phyloP scores from a whole-genome alignment of 768 basidiomycete species.

The Leccinum barrowsii region DNA sequence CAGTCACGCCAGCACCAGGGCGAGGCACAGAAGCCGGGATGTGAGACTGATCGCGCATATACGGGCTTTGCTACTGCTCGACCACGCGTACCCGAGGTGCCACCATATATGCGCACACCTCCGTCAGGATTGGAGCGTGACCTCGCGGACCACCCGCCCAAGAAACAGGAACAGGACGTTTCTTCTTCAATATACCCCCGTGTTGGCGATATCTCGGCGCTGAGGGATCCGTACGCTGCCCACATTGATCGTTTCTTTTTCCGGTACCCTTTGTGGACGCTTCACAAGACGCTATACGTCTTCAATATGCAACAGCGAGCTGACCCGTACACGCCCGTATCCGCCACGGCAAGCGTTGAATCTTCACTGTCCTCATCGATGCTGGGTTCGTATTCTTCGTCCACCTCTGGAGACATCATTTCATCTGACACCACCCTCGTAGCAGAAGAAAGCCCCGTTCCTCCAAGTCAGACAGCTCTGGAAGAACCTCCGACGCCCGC shows the following conservation, averaged over 20 bases:
- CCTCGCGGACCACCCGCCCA: slow-evolving; percentile 7
- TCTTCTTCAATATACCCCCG: slow-evolving; percentile 47
- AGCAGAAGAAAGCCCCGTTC: slow-evolving; percentile 37
- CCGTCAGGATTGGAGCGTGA: slow-evolving; percentile 34
- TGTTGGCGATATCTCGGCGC: slow-evolving; percentile 54
- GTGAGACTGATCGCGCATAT: slow-evolving; percentile 23
- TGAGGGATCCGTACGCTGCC: slow-evolving; percentile 55
- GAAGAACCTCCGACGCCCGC: not conserved
- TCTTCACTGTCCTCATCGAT: slow-evolving; percentile 20
- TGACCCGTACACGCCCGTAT: slow-evolving; percentile 9
- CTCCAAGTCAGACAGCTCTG: not conserved
- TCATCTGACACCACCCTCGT: slow-evolving; percentile 60
- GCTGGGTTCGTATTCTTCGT: slow-evolving; percentile 18
- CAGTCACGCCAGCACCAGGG: slow-evolving; percentile 15
- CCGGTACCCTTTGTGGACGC: slow-evolving; percentile 58
- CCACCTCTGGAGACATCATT: slow-evolving; percentile 24
- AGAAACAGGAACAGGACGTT: slow-evolving; percentile 12
- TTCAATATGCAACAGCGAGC: slow-evolving; percentile 47
- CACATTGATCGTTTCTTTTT: slow-evolving; percentile 60
- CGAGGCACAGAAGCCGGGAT: not conserved
- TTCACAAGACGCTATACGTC: slow-evolving; percentile 63
- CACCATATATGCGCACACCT: slow-evolving; percentile 18
- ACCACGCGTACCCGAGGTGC: not conserved
- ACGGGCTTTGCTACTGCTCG: slow-evolving; percentile 18
- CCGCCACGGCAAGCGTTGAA: slow-evolving; percentile 5